Percentiles rank a stretch among this genome's conserved stretches.
These are phyloP conservation scores for Dendrobium huoshanense DNA, from an alignment of 106 monocot species.

Conservation along the genomic window DNA sequence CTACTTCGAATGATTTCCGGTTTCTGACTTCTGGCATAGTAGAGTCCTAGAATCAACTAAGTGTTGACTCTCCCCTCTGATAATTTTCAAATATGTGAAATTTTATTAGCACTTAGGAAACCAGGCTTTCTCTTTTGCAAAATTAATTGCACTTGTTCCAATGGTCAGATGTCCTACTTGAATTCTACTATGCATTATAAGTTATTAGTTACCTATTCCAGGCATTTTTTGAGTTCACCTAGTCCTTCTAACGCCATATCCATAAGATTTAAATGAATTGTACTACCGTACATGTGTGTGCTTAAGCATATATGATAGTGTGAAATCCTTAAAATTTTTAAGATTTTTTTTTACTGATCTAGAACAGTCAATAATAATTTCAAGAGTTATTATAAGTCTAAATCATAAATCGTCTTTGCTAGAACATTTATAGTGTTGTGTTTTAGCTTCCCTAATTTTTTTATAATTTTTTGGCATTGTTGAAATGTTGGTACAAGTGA, in stretches of 20 bases:
- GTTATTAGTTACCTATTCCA: background rate
- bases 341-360: too few species aligned
- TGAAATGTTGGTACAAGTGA: too few species aligned
- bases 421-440: too few species aligned
- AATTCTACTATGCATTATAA: background rate
- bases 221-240: background rate
- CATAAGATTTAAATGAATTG: background rate
- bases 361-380: too few species aligned
- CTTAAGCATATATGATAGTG: background rate
- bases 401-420: too few species aligned
- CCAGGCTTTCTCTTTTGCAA: background rate
- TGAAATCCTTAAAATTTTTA: too few species aligned
- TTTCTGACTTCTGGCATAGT: background rate
- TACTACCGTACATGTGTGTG: background rate
- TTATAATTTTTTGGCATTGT: too few species aligned
- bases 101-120: conserved; percentile 2
- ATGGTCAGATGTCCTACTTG: background rate
- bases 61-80: background rate
- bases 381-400: too few species aligned
- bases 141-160: background rate
- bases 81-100: background rate
- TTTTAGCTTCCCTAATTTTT: too few species aligned
- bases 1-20: background rate
- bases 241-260: background rate
- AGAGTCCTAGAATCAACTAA: background rate